Conservation (phyloP, 257 asterid species). For the Przewalskia tangutica region DNA sequence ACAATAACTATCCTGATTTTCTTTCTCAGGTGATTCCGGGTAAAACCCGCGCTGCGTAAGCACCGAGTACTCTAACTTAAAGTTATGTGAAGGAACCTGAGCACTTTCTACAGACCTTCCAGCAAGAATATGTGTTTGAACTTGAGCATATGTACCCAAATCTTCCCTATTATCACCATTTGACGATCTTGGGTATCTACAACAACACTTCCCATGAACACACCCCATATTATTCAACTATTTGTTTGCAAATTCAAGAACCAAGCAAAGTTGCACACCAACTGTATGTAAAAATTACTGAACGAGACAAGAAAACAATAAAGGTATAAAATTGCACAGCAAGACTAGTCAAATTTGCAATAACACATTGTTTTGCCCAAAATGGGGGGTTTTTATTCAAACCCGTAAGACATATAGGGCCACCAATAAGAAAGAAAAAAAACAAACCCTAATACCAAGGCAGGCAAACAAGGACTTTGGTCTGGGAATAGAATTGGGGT, state of each 20-base stretch:
- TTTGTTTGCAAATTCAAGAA: conserved; percentile 7
- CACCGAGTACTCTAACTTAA: conserved; percentile 54
- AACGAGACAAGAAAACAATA: conserved; percentile 13
- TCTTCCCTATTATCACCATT: conserved; percentile 48
- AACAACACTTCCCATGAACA: conserved; percentile 79
- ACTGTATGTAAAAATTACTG: conserved; percentile 33
- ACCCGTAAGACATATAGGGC: background rate
- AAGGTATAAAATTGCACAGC: conserved; percentile 17
- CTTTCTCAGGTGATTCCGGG: conserved; percentile 84
- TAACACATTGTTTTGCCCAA: background rate
- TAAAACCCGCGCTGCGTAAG: conserved; percentile 72
- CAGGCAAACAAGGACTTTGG: background rate
- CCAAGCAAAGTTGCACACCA: conserved; percentile 16
- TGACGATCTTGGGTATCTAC: conserved; percentile 38
- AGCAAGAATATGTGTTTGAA: conserved; percentile 28
- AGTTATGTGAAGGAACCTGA: conserved; percentile 70
- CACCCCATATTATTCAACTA: conserved; percentile 58
- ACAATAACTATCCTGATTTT: conserved; percentile 79
- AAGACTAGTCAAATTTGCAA: conserved; percentile 15
- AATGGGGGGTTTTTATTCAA: background rate
- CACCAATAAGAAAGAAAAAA: background rate
- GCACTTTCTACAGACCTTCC: conserved; percentile 44
- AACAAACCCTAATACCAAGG: conserved; percentile 1
- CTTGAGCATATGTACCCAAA: conserved; percentile 26
- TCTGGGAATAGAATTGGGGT: background rate